Evolutionary conservation across 2,329 filamentous ascomycete species (phyloP).

Genomic region (Hymenoscyphus linearis): DNA sequence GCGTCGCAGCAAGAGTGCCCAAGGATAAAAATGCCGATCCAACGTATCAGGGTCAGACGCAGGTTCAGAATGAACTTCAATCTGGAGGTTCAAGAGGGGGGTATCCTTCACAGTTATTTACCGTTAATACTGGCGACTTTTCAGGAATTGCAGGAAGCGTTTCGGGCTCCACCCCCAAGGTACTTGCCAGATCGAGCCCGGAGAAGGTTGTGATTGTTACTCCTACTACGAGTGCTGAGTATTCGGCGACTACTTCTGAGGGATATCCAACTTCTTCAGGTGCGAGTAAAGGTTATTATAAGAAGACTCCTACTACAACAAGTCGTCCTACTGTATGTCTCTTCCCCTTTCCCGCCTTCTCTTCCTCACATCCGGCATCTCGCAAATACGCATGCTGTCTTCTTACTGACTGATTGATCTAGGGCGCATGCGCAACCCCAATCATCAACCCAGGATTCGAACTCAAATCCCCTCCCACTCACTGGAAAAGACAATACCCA

Average conservation of each 20-base stretch:
- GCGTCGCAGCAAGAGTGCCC: background rate
- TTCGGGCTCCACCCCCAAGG: no score
- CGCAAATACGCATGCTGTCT: background rate
- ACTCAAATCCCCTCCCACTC: background rate
- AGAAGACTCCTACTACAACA: background rate
- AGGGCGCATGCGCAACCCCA: background rate
- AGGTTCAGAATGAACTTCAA: background rate
- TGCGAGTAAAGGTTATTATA: no score
- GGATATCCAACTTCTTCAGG: background rate
- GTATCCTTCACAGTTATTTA: background rate
- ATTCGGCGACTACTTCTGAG: background rate
- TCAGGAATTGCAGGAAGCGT: no score
- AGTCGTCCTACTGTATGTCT: background rate
- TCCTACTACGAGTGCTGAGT: background rate
- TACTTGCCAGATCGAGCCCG: background rate
- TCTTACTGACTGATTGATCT: background rate
- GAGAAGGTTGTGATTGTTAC: background rate
- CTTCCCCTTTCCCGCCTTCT: background rate
- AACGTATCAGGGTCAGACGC: no score
- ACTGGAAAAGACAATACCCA: background rate
- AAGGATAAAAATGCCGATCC: background rate
- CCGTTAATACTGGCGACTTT: no score
- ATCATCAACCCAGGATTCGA: background rate
- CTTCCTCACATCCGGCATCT: no score
- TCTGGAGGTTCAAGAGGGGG: background rate